A percentile compares a stretch with the other conserved stretches of the same genome.
phyloP scores from a whole-genome alignment of 306 rosid species.

The Phaseolus lunatus region DNA sequence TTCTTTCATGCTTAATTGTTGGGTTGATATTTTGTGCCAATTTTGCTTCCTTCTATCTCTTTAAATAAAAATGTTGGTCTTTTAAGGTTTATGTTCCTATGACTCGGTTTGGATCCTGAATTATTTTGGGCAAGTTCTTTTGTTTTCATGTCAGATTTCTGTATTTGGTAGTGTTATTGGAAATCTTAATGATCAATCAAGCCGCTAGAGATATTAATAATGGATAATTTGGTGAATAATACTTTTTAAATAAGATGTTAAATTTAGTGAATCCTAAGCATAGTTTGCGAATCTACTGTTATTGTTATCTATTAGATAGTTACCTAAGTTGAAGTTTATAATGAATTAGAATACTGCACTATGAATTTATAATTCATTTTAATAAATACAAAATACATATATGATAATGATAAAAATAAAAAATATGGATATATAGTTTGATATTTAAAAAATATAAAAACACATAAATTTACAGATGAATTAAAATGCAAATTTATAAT shows the following conservation, averaged over 20 bases:
- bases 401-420: no score
- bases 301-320: conserved; percentile 4
- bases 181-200: conserved; percentile 1
- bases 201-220: not conserved
- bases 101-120: not conserved
- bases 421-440: no score
- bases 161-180: not conserved
- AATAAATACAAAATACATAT: no score
- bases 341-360: no score
- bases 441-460: no score
- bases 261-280: not conserved
- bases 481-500: no score
- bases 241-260: not conserved
- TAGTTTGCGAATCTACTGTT: not conserved
- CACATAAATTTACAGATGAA: no score
- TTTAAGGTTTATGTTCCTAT: not conserved
- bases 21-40: not conserved
- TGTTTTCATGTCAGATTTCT: not conserved
- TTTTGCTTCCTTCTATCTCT: not conserved
- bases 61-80: not conserved
- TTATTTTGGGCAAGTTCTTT: not conserved
- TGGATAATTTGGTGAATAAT: conserved; percentile 16
- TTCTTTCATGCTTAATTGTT: not conserved
- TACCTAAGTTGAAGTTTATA: conserved; percentile 28
- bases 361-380: no score